Evolutionary conservation across 2,329 filamentous ascomycete species (phyloP).

Genomic region (Orbilia ellipsospora): DNA sequence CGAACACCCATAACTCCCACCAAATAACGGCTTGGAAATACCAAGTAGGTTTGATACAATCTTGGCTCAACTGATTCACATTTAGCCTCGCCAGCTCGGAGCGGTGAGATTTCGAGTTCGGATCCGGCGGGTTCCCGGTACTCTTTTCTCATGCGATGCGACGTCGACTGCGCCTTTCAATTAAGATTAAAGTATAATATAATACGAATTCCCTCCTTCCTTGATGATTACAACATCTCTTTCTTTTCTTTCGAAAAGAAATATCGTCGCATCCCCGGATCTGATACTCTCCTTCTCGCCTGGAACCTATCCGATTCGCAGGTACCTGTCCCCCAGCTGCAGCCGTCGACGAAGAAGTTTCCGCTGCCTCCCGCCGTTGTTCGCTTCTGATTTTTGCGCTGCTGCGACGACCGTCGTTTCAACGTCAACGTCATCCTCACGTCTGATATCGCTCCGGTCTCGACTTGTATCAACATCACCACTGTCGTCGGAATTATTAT

Average conservation of each 20-base stretch:
- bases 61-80: too few species aligned
- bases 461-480: background rate
- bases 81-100: too few species aligned
- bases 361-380: slow-evolving; percentile 16
- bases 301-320: background rate
- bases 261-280: background rate
- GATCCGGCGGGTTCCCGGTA: too few species aligned
- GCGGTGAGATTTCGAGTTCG: too few species aligned
- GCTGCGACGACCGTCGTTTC: background rate
- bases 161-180: too few species aligned
- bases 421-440: background rate
- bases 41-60: too few species aligned
- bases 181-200: background rate
- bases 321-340: background rate
- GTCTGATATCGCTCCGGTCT: too few species aligned
- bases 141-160: too few species aligned
- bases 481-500: background rate
- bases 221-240: too few species aligned
- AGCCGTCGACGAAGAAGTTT: slow-evolving; percentile 1
- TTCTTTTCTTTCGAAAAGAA: too few species aligned
- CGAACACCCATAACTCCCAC: too few species aligned
- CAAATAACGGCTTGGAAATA: too few species aligned
- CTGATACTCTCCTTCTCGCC: background rate
- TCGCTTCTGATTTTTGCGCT: slow-evolving; percentile 25
- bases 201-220: background rate